phyloP scores from a whole-genome alignment of 2,329 filamentous ascomycete species.

The Plenodomus lindquistii region DNA sequence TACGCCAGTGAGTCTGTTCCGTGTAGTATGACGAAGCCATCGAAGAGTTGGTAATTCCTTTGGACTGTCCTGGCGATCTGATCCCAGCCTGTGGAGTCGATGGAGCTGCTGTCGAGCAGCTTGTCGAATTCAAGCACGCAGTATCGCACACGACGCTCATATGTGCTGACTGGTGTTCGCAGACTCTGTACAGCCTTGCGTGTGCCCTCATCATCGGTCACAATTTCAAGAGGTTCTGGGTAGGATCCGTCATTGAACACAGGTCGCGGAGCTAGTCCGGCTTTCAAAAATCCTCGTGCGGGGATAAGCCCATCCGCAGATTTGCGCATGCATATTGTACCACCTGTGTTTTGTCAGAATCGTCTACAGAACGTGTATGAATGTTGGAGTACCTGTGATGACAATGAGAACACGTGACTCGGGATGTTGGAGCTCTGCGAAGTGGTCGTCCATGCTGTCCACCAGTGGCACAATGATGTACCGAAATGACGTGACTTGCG shows the following conservation, averaged over 20 bases:
- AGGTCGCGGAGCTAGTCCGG: conserved; percentile 78
- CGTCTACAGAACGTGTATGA: neutral
- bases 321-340: conserved; percentile 88
- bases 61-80: conserved; percentile 79
- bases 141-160: conserved; percentile 81
- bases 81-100: conserved; percentile 83
- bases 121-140: conserved; percentile 82
- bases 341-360: conserved; percentile 48
- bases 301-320: conserved; percentile 80
- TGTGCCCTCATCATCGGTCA: conserved; percentile 54
- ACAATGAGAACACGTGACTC: conserved; percentile 86
- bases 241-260: conserved; percentile 81
- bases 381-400: conserved; percentile 68
- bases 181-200: conserved; percentile 66
- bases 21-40: conserved; percentile 89
- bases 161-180: conserved; percentile 78
- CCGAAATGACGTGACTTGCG: neutral
- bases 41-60: conserved; percentile 85
- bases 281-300: conserved; percentile 72
- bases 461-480: conserved; percentile 3
- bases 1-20: conserved; percentile 88
- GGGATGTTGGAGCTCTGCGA: conserved; percentile 50
- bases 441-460: conserved; percentile 29
- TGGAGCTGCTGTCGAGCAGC: conserved; percentile 86
- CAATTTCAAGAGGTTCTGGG: conserved; percentile 59